Evolutionary conservation across 2,329 filamentous ascomycete genomes (phyloP), one percentile per base, ranked within the genome.

Genomic region (Penicillium sp.): DNA sequence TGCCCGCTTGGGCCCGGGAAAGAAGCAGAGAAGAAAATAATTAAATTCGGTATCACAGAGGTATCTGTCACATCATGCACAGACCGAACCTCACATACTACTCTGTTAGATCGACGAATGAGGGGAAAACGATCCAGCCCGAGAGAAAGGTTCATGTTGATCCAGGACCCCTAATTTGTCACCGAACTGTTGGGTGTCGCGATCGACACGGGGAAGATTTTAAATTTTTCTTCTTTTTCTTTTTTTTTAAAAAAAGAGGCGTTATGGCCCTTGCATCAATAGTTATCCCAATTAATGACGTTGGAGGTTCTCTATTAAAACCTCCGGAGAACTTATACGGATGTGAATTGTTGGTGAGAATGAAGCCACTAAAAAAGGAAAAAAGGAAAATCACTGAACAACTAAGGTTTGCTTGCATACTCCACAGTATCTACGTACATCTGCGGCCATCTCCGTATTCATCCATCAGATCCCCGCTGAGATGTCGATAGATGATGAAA

Each of bases 251-350:
- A 17, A 37, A 17, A 37, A 37, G 4, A 48, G 29, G 17, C 62
- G 65, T 60, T 58, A 55, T 57, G 68, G 69, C 68, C 73, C 73
- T 75, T 75, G 71, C 72, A 73, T 73, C 63, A 69, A 73, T 71
- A 73, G 63, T 70, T 49, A 21, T 51, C 60, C 59, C 67, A 60
- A 58, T 68, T 63, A 69, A 72, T 71, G 54, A 61, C 57, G 40
- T 47, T 45, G 29, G 9, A 40, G 19, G n/a, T 13, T 13, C 48
- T 45, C 9, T 53, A 21, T 40, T 31, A 46, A 47, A 37, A 43
- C 47, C 38, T 50, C 41, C 53, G 25, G 27, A 50, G 9, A 37
- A 31, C 25, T 40, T 17, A 53, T n/a, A 15, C 15, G 37, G 21
- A 9, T 9, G 40, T 21, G 17, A 46, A 53, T 12, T 35, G 40